A percentile compares a stretch with the other conserved stretches of the same genome.
Evolutionary conservation across 2,329 filamentous ascomycete genomes (phyloP).

Genomic region (Fusarium gaditjirri): DNA sequence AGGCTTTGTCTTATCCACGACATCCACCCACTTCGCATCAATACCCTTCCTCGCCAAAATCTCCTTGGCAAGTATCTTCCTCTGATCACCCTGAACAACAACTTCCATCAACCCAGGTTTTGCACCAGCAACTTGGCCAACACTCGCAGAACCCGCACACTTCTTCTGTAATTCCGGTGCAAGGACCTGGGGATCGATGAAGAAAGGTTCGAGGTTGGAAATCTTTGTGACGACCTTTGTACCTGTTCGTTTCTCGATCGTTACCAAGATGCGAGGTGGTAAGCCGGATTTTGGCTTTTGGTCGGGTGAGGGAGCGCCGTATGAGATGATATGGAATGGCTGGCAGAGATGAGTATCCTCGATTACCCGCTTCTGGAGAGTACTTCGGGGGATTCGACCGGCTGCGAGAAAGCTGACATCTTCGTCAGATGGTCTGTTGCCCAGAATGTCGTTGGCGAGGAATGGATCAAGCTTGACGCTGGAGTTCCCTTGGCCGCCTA

Average conservation of each 20-base stretch:
- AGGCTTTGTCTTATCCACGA: constrained; percentile 36
- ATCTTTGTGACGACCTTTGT: constrained; percentile 41
- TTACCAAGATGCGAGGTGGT: constrained; percentile 32
- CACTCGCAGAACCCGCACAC: constrained; percentile 37
- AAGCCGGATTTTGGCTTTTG: constrained; percentile 37
- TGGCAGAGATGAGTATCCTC: constrained; percentile 36
- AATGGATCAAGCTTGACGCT: constrained; percentile 36
- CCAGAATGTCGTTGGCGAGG: constrained; percentile 34
- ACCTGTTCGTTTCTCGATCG: constrained; percentile 39
- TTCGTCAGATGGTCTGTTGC: constrained; percentile 30
- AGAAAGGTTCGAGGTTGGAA: constrained; percentile 38
- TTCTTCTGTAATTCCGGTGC: constrained; percentile 40
- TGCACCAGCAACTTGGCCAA: constrained; percentile 35
- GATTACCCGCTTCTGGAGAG: constrained; percentile 33
- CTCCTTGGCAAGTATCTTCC: constrained; percentile 28
- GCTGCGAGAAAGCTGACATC: constrained; percentile 29
- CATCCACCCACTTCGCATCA: constrained; percentile 37
- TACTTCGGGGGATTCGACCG: constrained; percentile 32
- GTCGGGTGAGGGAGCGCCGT: constrained; percentile 8
- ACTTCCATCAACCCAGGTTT: constrained; percentile 38
- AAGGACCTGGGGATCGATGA: constrained; percentile 34
- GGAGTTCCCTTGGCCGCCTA: constrained; percentile 30
- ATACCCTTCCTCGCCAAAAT: constrained; percentile 27
- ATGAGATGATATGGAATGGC: constrained; percentile 32
- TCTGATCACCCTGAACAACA: constrained; percentile 39